These are phyloP conservation scores for Avena insularis DNA, from an alignment of 176 grass and related monocot species.

Conservation along the genomic window DNA sequence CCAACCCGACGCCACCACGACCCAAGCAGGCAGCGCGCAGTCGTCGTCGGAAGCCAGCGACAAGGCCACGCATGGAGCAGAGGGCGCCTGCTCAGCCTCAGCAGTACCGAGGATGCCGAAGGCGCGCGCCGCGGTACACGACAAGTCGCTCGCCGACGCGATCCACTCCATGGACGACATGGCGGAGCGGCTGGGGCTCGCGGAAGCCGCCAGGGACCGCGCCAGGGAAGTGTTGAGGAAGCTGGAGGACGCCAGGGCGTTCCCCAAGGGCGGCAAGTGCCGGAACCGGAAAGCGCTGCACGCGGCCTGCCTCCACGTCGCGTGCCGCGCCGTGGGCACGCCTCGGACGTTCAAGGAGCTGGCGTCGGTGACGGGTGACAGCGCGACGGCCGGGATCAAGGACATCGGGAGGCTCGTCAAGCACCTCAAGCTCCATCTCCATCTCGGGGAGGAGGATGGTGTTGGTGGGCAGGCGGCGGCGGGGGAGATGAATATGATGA, in stretches of 20 bases:
- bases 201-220: neutral
- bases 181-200: slow-evolving; percentile 28
- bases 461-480: too few species aligned
- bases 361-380: slow-evolving; percentile 7
- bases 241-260: slow-evolving; percentile 30
- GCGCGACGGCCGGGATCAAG: neutral
- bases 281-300: slow-evolving; percentile 38
- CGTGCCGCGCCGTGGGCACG: slow-evolving; percentile 41
- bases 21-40: neutral
- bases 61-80: neutral
- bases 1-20: too few species aligned
- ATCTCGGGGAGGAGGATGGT: slow-evolving; percentile 39
- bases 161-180: slow-evolving; percentile 27
- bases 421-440: neutral
- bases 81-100: neutral
- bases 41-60: neutral
- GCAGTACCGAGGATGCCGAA: neutral
- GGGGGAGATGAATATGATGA: neutral
- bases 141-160: neutral
- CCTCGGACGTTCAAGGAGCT: slow-evolving; percentile 57
- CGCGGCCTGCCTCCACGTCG: slow-evolving; percentile 55
- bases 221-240: slow-evolving; percentile 34
- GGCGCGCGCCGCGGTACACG: neutral
- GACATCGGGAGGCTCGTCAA: slow-evolving; percentile 42
- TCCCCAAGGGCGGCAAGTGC: slow-evolving; percentile 2